Percentiles rank a stretch among this genome's conserved stretches.
These are phyloP conservation scores for California macrophylla DNA, from an alignment of 441 rosid species.

Conservation along the genomic window DNA sequence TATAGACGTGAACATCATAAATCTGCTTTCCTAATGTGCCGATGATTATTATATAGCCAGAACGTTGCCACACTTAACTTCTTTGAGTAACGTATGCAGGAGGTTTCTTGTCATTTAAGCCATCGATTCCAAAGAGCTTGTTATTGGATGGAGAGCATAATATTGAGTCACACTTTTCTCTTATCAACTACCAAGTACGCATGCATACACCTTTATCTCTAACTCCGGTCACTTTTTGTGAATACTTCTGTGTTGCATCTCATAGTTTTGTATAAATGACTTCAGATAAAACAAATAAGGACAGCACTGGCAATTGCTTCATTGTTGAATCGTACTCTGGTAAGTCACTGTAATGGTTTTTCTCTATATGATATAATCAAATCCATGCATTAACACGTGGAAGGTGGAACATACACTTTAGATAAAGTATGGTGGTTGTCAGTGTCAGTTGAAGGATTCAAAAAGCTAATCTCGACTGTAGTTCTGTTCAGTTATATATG, in stretches of 20 bases:
- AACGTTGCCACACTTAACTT: conserved; percentile 16
- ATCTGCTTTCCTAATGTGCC: conserved; percentile 1
- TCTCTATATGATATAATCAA: neutral
- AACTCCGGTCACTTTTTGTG: conserved; percentile 13
- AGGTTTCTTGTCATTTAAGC: conserved; percentile 82
- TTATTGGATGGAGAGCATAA: conserved; percentile 79
- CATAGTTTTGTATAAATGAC: conserved; percentile 17
- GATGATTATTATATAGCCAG: conserved; percentile 10
- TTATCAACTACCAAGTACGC: conserved; percentile 78
- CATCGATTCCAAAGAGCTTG: conserved; percentile 73
- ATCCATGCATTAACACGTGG: neutral
- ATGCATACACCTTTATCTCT: conserved; percentile 18
- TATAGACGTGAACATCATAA: conserved; percentile 1
- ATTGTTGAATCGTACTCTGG: conserved; percentile 78
- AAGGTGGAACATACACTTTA: neutral
- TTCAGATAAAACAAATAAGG: conserved; percentile 86
- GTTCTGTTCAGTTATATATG: neutral
- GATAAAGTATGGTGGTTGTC: neutral
- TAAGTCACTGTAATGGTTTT: conserved; percentile 29
- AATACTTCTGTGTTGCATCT: conserved; percentile 16
- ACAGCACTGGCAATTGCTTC: conserved; percentile 83
- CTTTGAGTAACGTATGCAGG: conserved; percentile 41
- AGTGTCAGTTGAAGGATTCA: neutral
- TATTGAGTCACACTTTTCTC: conserved; percentile 63
- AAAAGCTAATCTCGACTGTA: neutral